Evolutionary conservation across 345 rosid species (phyloP).

Genomic region (Hirschfeldia incana): DNA sequence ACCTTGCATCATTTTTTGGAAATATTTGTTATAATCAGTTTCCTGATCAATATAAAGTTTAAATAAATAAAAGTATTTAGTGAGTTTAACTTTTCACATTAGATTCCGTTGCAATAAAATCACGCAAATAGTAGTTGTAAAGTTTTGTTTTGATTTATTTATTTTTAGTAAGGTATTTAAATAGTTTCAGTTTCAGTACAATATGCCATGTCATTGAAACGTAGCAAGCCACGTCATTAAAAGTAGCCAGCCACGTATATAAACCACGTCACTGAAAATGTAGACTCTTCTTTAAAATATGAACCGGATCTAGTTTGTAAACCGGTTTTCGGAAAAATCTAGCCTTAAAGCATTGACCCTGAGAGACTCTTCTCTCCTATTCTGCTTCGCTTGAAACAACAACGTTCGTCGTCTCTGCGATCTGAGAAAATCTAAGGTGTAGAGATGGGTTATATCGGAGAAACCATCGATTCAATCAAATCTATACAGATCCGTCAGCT

Average conservation of each 20-base stretch:
- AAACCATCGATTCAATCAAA: constrained; percentile 46
- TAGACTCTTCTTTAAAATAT: background rate
- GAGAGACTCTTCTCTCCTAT: background rate
- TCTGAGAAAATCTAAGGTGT: constrained; percentile 6
- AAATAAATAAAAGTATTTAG: no score
- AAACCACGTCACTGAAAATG: constrained; percentile 29
- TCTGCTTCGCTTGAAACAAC: background rate
- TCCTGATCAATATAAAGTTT: no score
- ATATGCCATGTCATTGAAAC: constrained; percentile 10
- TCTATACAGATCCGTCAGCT: constrained; percentile 53
- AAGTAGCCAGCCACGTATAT: constrained; percentile 10
- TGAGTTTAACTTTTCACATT: no score
- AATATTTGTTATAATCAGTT: no score
- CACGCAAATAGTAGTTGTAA: background rate
- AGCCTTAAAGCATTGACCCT: constrained; percentile 5
- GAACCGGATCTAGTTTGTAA: constrained; percentile 17
- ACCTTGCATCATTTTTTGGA: no score
- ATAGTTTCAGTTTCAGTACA: background rate
- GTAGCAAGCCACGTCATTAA: constrained; percentile 26
- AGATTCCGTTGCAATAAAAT: no score
- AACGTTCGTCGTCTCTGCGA: constrained; percentile 28
- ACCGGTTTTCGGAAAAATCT: constrained; percentile 15
- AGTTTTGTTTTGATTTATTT: background rate
- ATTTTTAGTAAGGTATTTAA: background rate
- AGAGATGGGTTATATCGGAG: constrained; percentile 43